phyloP scores from a whole-genome alignment of 441 rosid genomes.

The Gossypium trilobum region DNA sequence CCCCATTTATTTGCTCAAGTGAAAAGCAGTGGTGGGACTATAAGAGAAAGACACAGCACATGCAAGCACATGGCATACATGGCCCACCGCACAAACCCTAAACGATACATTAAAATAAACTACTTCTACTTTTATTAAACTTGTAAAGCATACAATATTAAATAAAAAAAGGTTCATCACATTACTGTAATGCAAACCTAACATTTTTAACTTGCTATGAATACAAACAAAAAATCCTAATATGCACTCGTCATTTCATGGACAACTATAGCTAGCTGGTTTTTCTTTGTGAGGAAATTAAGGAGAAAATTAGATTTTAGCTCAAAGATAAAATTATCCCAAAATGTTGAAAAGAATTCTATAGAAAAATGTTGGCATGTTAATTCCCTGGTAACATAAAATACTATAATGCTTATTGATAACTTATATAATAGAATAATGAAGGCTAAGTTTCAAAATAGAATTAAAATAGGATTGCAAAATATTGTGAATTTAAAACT shows the following conservation, averaged over 20 bases:
- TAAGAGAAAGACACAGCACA: constrained; percentile 74
- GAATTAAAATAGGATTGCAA: not conserved
- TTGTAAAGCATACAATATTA: not conserved
- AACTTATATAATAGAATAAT: not conserved
- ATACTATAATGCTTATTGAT: not conserved
- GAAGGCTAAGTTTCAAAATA: not conserved
- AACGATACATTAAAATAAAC: constrained; percentile 6
- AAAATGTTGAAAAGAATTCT: not conserved
- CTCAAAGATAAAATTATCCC: not conserved
- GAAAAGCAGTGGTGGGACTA: constrained; percentile 58
- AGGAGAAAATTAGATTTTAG: not conserved
- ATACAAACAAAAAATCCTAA: constrained; percentile 26
- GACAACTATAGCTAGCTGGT: not conserved
- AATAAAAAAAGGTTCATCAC: not conserved
- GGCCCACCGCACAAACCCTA: constrained; percentile 54
- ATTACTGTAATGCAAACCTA: constrained; percentile 27
- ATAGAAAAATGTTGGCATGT: not conserved
- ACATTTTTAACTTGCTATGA: constrained; percentile 22
- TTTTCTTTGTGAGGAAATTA: not conserved
- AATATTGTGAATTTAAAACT: not conserved
- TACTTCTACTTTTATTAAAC: not conserved
- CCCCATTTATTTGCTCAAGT: constrained; percentile 51
- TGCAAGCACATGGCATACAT: constrained; percentile 87
- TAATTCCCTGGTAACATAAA: not conserved
- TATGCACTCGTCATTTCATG: constrained; percentile 8